Evolutionary conservation across 306 rosid genomes (phyloP), one percentile per base, ranked within the genome.

Genomic region (Alnus rubra): DNA sequence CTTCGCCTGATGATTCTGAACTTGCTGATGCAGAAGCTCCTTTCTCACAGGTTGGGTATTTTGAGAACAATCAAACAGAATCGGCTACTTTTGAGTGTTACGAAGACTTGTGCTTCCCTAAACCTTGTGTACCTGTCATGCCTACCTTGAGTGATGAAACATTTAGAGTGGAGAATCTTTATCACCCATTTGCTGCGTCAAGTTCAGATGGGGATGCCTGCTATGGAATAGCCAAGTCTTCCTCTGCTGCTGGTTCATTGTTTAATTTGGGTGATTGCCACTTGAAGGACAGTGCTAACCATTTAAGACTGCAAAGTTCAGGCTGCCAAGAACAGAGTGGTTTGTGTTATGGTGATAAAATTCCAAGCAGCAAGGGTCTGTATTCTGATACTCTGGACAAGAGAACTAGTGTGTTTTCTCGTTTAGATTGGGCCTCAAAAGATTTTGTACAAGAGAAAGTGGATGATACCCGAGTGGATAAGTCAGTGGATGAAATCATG

Each of bases 371-470:
- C 16, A 69, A 83, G 81, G 55, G 83, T 58, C 7, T 83, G 76
- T 79, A 81, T 64, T 45, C 84, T 58, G 86, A 83, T 77, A 65
- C 30, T 5, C 37, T 49, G 15, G 76, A 71, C 59, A 56, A 63
- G 31, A 56, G 63, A 74, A 6, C 80, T 59, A 81, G 86, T 77
- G 88, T 84, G 50, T 88, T 86, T 79, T 86, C 88, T 19, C 86
- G 89, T 58, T 60, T 88, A 56, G 74, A 39, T 71, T 71, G 81
- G 68, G 70, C 78, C 63, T 73, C 76, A 10, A 68, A 81, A 76
- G 28, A 54, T 47, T 33, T 0, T 54, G 44, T 52, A 48, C 69
- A 68, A 51, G 52, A 71, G 60, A 82, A 55, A 71, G 63, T 64
- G 52, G 68, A 80, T 33, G 49, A 10, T 68, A n/a, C 10, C 23